These are phyloP conservation scores for Phytopythium delawarense DNA, from an alignment of 352 stramenopile genomes.

Conservation along the genomic window DNA sequence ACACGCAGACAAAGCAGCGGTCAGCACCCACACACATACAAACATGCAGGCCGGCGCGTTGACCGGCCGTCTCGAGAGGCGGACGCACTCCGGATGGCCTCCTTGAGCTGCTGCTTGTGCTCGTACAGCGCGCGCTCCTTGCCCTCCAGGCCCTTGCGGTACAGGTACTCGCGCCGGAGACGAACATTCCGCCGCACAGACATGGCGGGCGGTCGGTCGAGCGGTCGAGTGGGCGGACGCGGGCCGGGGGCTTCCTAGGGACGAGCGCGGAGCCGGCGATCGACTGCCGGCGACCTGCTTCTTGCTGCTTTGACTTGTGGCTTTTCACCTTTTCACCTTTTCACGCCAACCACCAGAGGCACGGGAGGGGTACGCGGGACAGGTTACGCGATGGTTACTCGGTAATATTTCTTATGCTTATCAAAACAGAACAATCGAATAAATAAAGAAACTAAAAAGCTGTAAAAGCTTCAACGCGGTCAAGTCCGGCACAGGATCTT, in stretches of 20 bases:
- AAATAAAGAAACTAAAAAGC: not conserved
- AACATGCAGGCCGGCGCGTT: not conserved
- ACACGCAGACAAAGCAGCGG: not conserved
- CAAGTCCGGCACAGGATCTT: constrained; percentile 4
- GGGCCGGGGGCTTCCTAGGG: not conserved
- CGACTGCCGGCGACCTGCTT: not conserved
- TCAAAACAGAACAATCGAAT: not conserved
- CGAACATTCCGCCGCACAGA: constrained; percentile 94
- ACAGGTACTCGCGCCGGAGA: constrained; percentile 98
- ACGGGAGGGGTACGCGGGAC: not conserved
- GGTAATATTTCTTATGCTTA: not conserved
- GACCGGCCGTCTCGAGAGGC: too few relatives aligned
- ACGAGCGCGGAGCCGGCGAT: not conserved
- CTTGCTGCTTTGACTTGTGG: not conserved
- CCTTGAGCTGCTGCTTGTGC: constrained; percentile 96
- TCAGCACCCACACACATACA: not conserved
- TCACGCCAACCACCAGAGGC: not conserved
- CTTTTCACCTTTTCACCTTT: not conserved
- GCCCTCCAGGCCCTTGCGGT: constrained; percentile 97
- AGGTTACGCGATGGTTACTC: too few relatives aligned
- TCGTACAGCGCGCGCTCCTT: constrained; percentile 95
- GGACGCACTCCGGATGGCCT: constrained; percentile 79
- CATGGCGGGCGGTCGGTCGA: constrained; percentile 29
- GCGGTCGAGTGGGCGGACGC: not conserved
- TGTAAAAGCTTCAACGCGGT: not conserved